Base-by-base conservation (phyloP, 2,329 filamentous ascomycete species). In the Bertia moriformis region DNA sequence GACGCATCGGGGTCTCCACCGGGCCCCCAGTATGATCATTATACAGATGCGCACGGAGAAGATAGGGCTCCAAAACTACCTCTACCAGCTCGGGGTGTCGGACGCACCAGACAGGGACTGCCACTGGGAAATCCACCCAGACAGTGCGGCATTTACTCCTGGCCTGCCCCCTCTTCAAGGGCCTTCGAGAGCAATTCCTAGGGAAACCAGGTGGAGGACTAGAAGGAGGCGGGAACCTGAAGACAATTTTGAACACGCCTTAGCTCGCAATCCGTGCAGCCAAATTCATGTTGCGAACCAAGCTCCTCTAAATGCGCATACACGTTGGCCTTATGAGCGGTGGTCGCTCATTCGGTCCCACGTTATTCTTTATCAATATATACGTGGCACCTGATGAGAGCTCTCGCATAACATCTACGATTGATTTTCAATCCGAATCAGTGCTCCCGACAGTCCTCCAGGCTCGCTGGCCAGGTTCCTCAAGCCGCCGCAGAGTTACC, bases 71-170 rank as follows among this genome's bases (percentile, higher is more conserved):
- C 44, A 43, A 13, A 45, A 42, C 2, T 56, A 55, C 42, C 50
- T 54, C 43, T 43, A 54, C 39, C 27, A 37, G 36, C 54, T 55
- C 38, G 48, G 54, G 40, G 51, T 49, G 40, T 46, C 51, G 19
- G 49, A 55, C 24, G 51, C 48, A 22, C 44, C 51, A 39, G 17
- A 49, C 45, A 51, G 43, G 40, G 38, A 50, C 41, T 56, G 46
- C 41, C 42, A 47, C 36, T 40, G 51, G 49, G 39, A 42, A 14
- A 12, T 10, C 24, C 10, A 29, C 24, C 24, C 46, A 55, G 43
- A 54, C 47, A 14, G 45, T 56, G 38, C 46, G 42, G 17, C 48
- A 57, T 39, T 41, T 56, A 41, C 42, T 55, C 24, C 49, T 55
- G 14, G 48, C 53, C 44, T 55, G 47, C 43, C 36, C 49, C 38